Evolutionary conservation across 805 yeast genomes (phyloP), one percentile per base, ranked within the genome.

Genomic region (Wickerhamiella nectarea): DNA sequence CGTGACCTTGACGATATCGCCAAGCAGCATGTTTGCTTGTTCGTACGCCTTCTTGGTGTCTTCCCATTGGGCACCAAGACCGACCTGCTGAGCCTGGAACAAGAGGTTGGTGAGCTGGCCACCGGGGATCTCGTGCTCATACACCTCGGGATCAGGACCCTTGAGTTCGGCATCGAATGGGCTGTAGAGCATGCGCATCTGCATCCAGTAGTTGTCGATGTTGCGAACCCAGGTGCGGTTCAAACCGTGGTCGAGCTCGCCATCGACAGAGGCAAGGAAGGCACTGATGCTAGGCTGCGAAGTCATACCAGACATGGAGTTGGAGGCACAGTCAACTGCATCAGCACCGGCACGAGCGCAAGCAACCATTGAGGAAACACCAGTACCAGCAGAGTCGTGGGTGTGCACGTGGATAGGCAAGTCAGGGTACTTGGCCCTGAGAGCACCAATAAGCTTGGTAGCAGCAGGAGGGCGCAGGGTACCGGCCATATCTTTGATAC

Each of bases 401-500:
- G 97, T 87, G 68, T 91, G 99, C 36, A 91, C 96, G 62, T 91
- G 99, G 60, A 91, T 91, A 55, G 97, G 96, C 60, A 91, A 71
- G 58, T 84, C 76, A 46, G 99, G 98, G 66, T 82, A 84, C 65
- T 74, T 78, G 48, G 73, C 75, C 67, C 98, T 78, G 55, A 91
- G 76, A 22, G 83, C 68, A 48, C 87, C 76, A 55, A 91, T 74
- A 60, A 91, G 76, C 44, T 78, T 53, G 39, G 71, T 75, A 36
- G 98, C 98, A 49, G 98, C 98, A 48, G 75, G 69, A 49, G 99
- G 98, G 66, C 89, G 87, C 69, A 91, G 65, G 52, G 97, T 89
- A 70, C 99, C 99, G 46, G 99, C 99, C 99, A 91, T 91, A 69
- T 91, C 99, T 68, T 91, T 91, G 62, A 91, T 91, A 68, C 97